A percentile compares a stretch with the other conserved stretches of the same genome.
These are phyloP conservation scores for Phtheirospermum japonicum DNA, from an alignment of 257 asterid species.

Conservation along the genomic window DNA sequence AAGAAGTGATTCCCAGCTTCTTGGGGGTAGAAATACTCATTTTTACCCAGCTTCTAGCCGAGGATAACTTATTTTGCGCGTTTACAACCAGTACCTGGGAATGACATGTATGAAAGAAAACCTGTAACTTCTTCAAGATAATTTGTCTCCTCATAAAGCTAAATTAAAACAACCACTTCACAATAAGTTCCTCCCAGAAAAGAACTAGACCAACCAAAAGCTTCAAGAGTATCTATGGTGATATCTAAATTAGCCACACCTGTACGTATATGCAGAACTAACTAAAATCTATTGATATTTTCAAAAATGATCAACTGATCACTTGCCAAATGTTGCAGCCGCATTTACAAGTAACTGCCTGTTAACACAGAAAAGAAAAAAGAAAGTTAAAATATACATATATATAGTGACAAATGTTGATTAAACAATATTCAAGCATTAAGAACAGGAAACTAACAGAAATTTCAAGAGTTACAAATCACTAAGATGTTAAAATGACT, in stretches of 20 bases:
- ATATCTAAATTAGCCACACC: slow-evolving; percentile 35
- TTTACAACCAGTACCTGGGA: too few species aligned
- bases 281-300: slow-evolving; percentile 29
- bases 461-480: background rate
- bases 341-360: slow-evolving; percentile 39
- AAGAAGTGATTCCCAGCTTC: too few species aligned
- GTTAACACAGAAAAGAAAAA: slow-evolving; percentile 24
- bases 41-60: too few species aligned
- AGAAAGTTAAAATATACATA: too few species aligned
- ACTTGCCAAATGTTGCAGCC: slow-evolving; percentile 28
- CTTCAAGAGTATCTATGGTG: slow-evolving; percentile 24
- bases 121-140: slow-evolving; percentile 1
- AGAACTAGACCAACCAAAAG: slow-evolving; percentile 18
- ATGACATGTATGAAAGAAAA: background rate
- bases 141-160: background rate
- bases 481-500: background rate
- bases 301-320: slow-evolving; percentile 24
- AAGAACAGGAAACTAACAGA: background rate
- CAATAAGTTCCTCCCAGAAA: slow-evolving; percentile 25
- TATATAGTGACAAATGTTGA: background rate
- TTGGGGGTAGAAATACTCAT: too few species aligned
- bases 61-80: too few species aligned
- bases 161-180: slow-evolving; percentile 22
- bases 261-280: slow-evolving; percentile 45
- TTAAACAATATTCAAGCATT: background rate